Evolutionary conservation across 306 rosid species (phyloP).

Genomic region (Canavalia gladiata): DNA sequence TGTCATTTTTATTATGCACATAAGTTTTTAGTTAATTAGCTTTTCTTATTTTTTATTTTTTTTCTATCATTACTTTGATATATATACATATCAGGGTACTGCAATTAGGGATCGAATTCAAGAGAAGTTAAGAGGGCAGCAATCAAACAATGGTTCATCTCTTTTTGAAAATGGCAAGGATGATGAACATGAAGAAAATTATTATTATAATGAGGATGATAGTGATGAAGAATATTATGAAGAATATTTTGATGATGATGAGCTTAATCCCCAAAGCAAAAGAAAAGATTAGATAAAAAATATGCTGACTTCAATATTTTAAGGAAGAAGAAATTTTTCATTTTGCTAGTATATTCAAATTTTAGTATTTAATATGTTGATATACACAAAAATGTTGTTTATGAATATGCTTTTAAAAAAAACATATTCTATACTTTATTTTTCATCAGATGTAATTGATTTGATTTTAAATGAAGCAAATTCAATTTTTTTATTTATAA

Average conservation of each 20-base stretch:
- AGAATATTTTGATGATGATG: constrained; percentile 68
- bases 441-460: no score
- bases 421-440: no score
- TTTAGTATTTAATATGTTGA: no score
- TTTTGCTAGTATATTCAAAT: no score
- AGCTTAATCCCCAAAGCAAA: constrained; percentile 46
- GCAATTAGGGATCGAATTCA: constrained; percentile 97
- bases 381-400: no score
- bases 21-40: neutral
- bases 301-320: no score
- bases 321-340: no score
- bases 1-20: neutral
- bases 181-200: constrained; percentile 56
- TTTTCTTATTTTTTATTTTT: neutral
- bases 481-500: no score
- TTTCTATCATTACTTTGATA: constrained; percentile 27
- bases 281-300: constrained; percentile 42
- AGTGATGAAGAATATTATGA: constrained; percentile 67
- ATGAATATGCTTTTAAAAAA: no score
- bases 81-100: constrained; percentile 73
- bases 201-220: constrained; percentile 60
- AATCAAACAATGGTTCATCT: constrained; percentile 48
- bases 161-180: constrained; percentile 66
- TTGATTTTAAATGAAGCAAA: no score
- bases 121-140: constrained; percentile 83